Conservation (phyloP, 176 grass and related monocot genomes). For the Ananas comosus region DNA sequence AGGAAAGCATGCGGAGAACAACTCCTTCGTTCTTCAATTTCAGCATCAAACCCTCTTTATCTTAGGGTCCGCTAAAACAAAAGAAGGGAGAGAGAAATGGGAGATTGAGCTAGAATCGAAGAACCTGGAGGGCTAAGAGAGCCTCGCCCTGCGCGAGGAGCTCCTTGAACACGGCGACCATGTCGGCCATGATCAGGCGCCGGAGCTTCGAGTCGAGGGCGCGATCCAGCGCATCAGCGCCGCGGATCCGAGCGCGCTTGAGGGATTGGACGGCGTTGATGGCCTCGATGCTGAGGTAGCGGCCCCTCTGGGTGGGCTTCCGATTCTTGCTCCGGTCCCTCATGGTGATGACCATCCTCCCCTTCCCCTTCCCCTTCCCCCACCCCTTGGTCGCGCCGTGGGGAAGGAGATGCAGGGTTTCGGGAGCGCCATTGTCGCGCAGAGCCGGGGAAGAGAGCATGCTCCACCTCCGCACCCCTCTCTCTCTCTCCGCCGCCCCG, state of each 20-base stretch:
- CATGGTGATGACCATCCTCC: conserved; percentile 43
- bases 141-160: conserved; percentile 62
- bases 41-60: no score
- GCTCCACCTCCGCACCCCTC: not conserved
- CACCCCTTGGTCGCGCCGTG: not conserved
- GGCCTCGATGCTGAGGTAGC: conserved; percentile 89
- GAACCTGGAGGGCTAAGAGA: conserved; percentile 59
- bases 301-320: conserved; percentile 70
- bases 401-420: not conserved
- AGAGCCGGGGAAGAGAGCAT: not conserved
- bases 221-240: conserved; percentile 15
- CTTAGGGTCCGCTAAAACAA: no score
- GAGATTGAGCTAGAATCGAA: not conserved
- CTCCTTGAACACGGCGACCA: conserved; percentile 77
- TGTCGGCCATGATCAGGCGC: conserved; percentile 70
- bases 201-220: conserved; percentile 49
- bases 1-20: no score
- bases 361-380: not conserved
- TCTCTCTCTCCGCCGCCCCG: no score
- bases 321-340: conserved; percentile 84
- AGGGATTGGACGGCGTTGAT: conserved; percentile 74
- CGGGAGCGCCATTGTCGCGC: not conserved
- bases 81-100: not conserved
- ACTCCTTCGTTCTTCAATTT: no score
- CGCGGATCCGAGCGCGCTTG: conserved; percentile 35